Evolutionary conservation across 805 yeast genomes (phyloP).

Genomic region (Cyberlindnera galapagoensis): DNA sequence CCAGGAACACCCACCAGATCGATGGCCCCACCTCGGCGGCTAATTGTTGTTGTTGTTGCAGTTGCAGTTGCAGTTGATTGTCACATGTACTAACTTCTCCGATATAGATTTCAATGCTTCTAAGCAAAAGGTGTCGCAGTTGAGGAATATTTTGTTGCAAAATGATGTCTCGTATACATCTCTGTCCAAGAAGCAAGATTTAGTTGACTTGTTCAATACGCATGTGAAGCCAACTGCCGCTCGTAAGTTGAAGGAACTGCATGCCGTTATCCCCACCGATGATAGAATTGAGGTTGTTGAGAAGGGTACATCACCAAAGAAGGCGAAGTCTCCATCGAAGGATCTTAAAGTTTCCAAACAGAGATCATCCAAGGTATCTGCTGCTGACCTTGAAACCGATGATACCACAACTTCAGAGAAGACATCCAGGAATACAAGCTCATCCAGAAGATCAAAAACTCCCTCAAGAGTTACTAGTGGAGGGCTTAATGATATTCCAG

Average conservation of each 20-base stretch:
- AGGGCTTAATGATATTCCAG: constrained; percentile 12
- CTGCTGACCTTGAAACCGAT: constrained; percentile 1
- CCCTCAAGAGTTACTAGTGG: constrained; percentile 4
- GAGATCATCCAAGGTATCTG: constrained; percentile 1
- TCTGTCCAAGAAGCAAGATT: constrained; percentile 59
- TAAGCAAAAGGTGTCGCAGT: constrained; percentile 57
- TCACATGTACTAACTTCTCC: not conserved
- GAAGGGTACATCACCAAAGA: constrained; percentile 5
- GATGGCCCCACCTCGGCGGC: no score
- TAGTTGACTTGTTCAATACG: constrained; percentile 53
- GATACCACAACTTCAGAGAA: no score
- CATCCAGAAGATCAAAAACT: no score
- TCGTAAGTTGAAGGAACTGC: constrained; percentile 29
- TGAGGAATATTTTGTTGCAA: constrained; percentile 58
- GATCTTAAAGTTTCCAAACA: constrained; percentile 1
- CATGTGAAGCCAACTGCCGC: constrained; percentile 45
- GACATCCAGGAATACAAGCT: no score
- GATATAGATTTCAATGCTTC: constrained; percentile 66
- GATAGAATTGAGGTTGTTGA: constrained; percentile 35
- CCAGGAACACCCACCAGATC: no score
- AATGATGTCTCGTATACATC: constrained; percentile 57
- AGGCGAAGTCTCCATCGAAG: constrained; percentile 1
- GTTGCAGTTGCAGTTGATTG: not conserved
- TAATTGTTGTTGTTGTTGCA: not conserved
- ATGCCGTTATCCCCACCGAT: constrained; percentile 28